A percentile compares a stretch with the other conserved stretches of the same genome.
Evolutionary conservation across 805 yeast species (phyloP).

Genomic region (Lachancea quebecensis): DNA sequence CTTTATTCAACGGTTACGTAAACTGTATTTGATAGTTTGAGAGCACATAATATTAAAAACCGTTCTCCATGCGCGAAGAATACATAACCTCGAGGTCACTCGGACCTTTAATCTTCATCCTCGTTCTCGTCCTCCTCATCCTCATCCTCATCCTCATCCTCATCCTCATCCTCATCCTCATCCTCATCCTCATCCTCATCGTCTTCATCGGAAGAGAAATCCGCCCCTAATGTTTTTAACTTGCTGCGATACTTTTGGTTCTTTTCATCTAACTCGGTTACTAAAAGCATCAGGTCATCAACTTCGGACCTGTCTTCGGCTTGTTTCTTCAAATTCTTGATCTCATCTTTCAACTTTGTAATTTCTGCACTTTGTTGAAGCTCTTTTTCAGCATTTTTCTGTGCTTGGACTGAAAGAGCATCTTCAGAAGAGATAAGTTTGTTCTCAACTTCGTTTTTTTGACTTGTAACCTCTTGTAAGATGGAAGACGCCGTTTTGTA

Average conservation of each 20-base stretch:
- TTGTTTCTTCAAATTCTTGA: conserved; percentile 8
- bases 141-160: background rate
- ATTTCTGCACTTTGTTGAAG: background rate
- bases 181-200: conserved; percentile 59
- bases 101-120: background rate
- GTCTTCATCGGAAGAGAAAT: conserved; percentile 65
- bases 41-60: no score
- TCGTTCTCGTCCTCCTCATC: no score
- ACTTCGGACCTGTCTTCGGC: conserved; percentile 19
- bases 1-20: no score
- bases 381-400: background rate
- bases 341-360: conserved; percentile 6
- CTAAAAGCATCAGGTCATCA: conserved; percentile 70
- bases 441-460: background rate
- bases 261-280: conserved; percentile 71
- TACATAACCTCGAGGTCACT: no score
- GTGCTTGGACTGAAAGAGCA: background rate
- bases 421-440: background rate
- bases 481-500: background rate
- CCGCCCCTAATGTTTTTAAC: conserved; percentile 48
- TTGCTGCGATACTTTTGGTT: conserved; percentile 49
- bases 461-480: background rate
- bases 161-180: conserved; percentile 31
- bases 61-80: no score
- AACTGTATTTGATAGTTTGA: no score